Conservation (phyloP, 129 eudicot species). For the Pseudognaphalium luteoalbum region DNA sequence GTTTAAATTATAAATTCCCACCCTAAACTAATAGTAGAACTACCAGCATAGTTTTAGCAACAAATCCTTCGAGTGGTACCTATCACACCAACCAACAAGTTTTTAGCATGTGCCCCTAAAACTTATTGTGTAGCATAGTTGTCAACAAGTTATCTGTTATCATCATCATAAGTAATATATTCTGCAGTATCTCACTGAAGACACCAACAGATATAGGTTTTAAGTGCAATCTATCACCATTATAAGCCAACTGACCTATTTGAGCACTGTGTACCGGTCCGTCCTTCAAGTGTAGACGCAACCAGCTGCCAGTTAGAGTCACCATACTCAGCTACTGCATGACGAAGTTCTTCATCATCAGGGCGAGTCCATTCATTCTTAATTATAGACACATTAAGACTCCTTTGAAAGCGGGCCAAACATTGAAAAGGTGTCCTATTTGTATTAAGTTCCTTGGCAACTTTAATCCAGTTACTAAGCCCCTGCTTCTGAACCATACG, state of each 20-base stretch:
- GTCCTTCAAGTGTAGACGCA: slow-evolving; percentile 72
- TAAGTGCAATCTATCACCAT: background rate
- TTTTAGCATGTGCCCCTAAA: background rate
- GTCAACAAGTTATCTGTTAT: no score
- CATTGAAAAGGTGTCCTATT: slow-evolving; percentile 88
- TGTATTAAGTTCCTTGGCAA: slow-evolving; percentile 58
- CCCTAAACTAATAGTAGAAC: background rate
- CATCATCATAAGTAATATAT: background rate
- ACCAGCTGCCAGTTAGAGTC: slow-evolving; percentile 85
- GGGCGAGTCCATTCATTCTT: slow-evolving; percentile 78
- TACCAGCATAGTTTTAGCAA: no score
- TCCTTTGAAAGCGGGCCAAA: slow-evolving; percentile 84
- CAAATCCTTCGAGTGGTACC: no score
- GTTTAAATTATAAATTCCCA: background rate
- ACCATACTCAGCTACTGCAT: slow-evolving; percentile 77
- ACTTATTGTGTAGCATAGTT: no score
- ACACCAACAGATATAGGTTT: background rate
- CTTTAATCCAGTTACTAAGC: slow-evolving; percentile 62
- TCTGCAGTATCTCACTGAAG: background rate
- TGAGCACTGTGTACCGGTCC: slow-evolving; percentile 94
- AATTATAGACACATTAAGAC: slow-evolving; percentile 83
- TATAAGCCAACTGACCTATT: slow-evolving; percentile 64
- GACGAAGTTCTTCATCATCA: slow-evolving; percentile 68
- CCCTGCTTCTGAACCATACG: slow-evolving; percentile 54
- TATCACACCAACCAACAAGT: background rate